Conservation (phyloP, 2,329 filamentous ascomycete species). For the Fragosphaeria purpurea region DNA sequence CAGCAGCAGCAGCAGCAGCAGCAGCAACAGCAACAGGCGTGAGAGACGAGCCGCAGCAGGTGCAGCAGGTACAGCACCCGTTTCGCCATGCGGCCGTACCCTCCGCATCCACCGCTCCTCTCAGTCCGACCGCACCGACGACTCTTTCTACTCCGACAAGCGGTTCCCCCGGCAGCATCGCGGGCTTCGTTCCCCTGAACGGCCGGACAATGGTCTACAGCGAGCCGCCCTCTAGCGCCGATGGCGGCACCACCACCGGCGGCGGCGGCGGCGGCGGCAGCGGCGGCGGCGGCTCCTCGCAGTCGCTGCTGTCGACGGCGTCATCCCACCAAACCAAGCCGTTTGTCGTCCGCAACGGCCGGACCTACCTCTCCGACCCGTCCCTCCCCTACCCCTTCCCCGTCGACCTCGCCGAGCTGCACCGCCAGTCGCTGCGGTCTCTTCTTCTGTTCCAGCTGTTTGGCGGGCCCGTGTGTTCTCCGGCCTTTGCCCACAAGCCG, state of each 20-base stretch:
- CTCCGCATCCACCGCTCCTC: background rate
- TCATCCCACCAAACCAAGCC: conserved; percentile 31
- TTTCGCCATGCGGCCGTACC: background rate
- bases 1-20: background rate
- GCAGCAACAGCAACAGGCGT: background rate
- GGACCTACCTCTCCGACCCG: conserved; percentile 70
- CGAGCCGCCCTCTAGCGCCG: conserved; percentile 35
- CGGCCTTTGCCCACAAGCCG: conserved; percentile 52
- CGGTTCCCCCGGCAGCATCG: conserved; percentile 30
- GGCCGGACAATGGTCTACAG: conserved; percentile 38
- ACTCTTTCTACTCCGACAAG: conserved; percentile 26
- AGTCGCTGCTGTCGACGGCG: conserved; percentile 15
- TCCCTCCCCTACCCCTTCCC: conserved; percentile 73
- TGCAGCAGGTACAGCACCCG: background rate
- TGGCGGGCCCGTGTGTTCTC: conserved; percentile 68
- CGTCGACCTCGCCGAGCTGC: conserved; percentile 71
- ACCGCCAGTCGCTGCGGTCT: conserved; percentile 77
- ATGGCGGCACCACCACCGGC: conserved; percentile 17
- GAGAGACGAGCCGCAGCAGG: background rate
- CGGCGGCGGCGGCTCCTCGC: conserved; percentile 18
- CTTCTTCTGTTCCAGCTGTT: conserved; percentile 73
- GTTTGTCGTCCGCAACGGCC: conserved; percentile 65
- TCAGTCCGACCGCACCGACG: conserved; percentile 6
- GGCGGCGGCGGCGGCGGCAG: too few species aligned
- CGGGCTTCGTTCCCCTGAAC: conserved; percentile 32